Conservation (phyloP, 441 rosid species). For the Corymbia citriodora region DNA sequence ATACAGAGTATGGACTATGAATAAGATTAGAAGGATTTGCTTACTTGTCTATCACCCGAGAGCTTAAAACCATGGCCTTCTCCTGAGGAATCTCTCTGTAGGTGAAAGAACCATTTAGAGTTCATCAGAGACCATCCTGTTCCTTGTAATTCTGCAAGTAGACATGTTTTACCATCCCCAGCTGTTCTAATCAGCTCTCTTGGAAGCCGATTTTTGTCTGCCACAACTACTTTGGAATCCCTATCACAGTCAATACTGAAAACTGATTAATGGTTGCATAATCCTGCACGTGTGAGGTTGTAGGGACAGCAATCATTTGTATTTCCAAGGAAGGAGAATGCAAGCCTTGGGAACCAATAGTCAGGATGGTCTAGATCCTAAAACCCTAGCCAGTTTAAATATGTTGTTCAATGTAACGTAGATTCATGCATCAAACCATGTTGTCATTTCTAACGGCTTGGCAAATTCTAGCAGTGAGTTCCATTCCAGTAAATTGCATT, state of each 20-base stretch:
- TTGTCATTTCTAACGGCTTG: neutral
- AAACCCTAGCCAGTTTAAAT: neutral
- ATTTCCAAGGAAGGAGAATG: neutral
- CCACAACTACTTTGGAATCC: neutral
- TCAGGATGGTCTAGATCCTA: neutral
- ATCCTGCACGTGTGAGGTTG: neutral
- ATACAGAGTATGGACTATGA: neutral
- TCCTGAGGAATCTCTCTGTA: slow-evolving; percentile 13
- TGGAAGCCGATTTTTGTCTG: slow-evolving; percentile 10
- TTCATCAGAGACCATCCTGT: slow-evolving; percentile 61
- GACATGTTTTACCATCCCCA: slow-evolving; percentile 38
- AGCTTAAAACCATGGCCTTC: slow-evolving; percentile 47
- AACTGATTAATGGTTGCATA: neutral
- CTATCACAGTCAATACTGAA: neutral
- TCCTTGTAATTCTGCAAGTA: slow-evolving; percentile 51
- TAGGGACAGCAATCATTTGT: neutral
- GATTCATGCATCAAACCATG: neutral
- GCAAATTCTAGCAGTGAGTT: neutral
- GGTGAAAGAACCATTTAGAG: slow-evolving; percentile 38
- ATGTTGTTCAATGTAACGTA: neutral
- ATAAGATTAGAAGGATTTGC: neutral
- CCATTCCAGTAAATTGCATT: neutral
- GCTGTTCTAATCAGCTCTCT: slow-evolving; percentile 43
- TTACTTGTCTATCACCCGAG: slow-evolving; percentile 44
- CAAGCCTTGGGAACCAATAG: neutral